Evolutionary conservation across 2,329 filamentous ascomycete genomes (phyloP), one percentile per base, ranked within the genome.

Genomic region (Ploettnerulaceae sp.): DNA sequence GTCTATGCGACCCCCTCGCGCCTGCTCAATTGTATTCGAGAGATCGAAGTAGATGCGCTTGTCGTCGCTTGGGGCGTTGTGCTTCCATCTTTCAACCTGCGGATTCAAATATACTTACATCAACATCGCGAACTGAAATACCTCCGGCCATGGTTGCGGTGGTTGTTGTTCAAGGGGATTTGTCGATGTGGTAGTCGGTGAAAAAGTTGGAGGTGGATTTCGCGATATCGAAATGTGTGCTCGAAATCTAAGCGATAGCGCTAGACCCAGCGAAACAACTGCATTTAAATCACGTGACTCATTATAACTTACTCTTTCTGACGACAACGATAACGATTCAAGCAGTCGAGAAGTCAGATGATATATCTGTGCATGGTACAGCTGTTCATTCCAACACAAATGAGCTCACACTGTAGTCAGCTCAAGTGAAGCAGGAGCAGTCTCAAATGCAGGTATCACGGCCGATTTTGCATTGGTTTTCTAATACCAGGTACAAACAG

Each of bases 71-170:
- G 20, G 15, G 3, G 22, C 29, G 12, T 44, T 49, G 24, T 37
- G 18, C 48, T 42, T 48, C 48, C 35, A 28, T 25, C 41, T 34
- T 50, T 52, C 52, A 47, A 49, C 57, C 54, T 53, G 29, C 36
- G 41, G 31, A 33, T 46, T 43, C 57, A 51, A 58, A 51, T 61
- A 59, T 63, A 81, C 81, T 73, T 82, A 86, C 83, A 79, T 87
- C 84, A 71, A 90, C 86, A 76, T 90, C 86, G 75, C 86, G 85
- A 74, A 91, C 86, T 65, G 76, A 80, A 70, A 88, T 78, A 72
- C 85, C 86, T 72, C 84, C 79, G 69, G 75, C 73, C 86, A 90
- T 90, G 71, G 77, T 89, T 75, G 75, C 76, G 77, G 76, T 80
- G 63, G 53, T 54, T 57, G 48, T 54, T 45, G 47, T 52, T 59